Percentiles rank a stretch among this genome's conserved stretches.
These are phyloP conservation scores for Arthrocladium fulminans DNA, from an alignment of 2,329 filamentous ascomycete species.

Conservation along the genomic window DNA sequence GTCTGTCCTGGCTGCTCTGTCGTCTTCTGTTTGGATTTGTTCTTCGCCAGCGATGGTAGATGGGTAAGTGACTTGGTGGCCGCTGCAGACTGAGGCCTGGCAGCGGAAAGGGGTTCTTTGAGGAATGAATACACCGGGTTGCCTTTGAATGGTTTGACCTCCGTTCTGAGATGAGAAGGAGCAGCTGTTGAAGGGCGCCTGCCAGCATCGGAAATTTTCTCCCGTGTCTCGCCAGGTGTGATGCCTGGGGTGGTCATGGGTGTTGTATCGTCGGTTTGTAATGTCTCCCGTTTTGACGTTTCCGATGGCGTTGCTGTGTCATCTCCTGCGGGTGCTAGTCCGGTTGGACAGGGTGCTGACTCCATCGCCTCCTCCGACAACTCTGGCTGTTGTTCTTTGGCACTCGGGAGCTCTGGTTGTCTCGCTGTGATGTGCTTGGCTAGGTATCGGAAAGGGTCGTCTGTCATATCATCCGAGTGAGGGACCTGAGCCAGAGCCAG, in stretches of 20 bases:
- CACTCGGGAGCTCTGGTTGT: conserved; percentile 10
- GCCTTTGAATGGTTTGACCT: not conserved
- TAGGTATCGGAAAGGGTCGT: conserved; percentile 23
- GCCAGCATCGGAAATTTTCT: conserved; percentile 20
- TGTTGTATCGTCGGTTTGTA: conserved; percentile 19
- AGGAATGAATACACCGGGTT: conserved; percentile 4
- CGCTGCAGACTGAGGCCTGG: not conserved
- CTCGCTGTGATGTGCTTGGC: conserved; percentile 26
- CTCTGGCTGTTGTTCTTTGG: not conserved
- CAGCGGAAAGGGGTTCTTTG: not conserved
- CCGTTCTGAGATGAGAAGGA: not conserved
- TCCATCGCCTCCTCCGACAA: not conserved
- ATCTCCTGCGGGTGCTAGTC: conserved; percentile 6
- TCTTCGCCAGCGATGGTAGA: conserved; percentile 1
- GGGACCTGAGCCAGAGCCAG: conserved; percentile 21
- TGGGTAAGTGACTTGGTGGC: conserved; percentile 7
- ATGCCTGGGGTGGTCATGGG: conserved; percentile 22
- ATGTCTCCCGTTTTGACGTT: conserved; percentile 16
- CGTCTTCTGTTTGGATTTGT: not conserved
- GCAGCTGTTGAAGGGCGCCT: not conserved
- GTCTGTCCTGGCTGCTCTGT: not conserved
- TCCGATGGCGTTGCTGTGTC: conserved; percentile 19
- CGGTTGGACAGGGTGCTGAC: not conserved
- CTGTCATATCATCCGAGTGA: conserved; percentile 22
- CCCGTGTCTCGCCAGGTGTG: conserved; percentile 19